Base-by-base conservation (phyloP, 345 rosid species). In the Durio zibethinus region DNA sequence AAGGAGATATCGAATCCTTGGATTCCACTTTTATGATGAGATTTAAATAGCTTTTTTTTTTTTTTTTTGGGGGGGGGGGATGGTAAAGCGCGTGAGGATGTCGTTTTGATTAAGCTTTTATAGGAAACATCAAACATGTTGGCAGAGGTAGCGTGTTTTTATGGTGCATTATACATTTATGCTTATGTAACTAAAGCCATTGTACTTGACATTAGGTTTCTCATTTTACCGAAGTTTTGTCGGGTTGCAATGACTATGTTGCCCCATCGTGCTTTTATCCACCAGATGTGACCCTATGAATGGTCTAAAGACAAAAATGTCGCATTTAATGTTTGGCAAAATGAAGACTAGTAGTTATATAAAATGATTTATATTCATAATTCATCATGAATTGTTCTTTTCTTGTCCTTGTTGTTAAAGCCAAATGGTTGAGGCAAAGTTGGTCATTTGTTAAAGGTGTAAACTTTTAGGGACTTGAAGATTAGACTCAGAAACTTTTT, bases 141-240 rank as follows among this genome's bases (percentile, higher is more conserved):
- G 81, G 71, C 27, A 21, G 76, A 59, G 81, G 63, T 81, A 40
- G 79, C 79, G 81, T 82, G 81, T 78, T 15, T 18, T 12, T 4
- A 18, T 11, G 74, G 71, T 70, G 68, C 56, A 47, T 78, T 27
- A 64, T 36, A 56, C 23, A 38, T 35, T 9, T 15, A 45, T 35
- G n/a, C n/a, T n/a, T n/a, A n/a, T n/a, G n/a, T n/a, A n/a, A n/a
- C n/a, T n/a, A 21, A 52, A 31, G 42, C 42, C 60, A 50, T 31
- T 29, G 16, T 72, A 29, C 64, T 76, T 76, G 72, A 76, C 63
- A 64, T 76, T 76, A 20, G 7, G 29, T 21, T 62, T 42, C 50
- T 74, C 40, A 11, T 29, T 67, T 68, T 27, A 59, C 14, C 52
- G 48, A 78, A 71, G 71, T 61, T 75, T 74, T 71, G 82, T 75